Conservation (phyloP, 192 early-diverging fungal species). For the Coemansia sp. region DNA sequence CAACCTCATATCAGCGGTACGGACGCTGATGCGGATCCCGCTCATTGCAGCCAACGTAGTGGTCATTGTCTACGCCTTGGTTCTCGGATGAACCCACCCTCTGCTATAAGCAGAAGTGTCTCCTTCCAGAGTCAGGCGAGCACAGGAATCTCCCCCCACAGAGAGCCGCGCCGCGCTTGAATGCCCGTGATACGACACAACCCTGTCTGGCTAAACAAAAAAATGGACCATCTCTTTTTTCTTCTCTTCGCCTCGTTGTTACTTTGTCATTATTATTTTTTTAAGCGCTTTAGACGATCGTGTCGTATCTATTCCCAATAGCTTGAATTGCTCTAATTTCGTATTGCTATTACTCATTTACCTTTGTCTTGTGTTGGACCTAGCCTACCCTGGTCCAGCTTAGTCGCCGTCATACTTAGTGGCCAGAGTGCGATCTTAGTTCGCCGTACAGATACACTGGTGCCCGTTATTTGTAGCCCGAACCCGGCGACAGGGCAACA, state of each 20-base stretch:
- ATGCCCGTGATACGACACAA: constrained; percentile 2
- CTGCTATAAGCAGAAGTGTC: not conserved
- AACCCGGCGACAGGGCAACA: not conserved
- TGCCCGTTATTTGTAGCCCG: not conserved
- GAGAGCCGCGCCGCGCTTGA: not conserved
- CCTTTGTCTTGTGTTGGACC: not conserved
- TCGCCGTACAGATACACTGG: not conserved
- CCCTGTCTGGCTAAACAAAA: not conserved
- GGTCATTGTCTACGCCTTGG: constrained; percentile 79
- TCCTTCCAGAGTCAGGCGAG: constrained; percentile 1
- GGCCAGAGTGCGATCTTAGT: not conserved
- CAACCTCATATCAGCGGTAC: constrained; percentile 86
- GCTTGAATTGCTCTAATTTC: constrained; percentile 1
- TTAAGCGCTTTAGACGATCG: not conserved
- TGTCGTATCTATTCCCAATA: not conserved
- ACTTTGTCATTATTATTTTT: not conserved
- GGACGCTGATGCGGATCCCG: constrained; percentile 87
- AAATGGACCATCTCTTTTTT: constrained; percentile 5
- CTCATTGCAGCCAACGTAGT: constrained; percentile 78
- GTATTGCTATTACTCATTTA: not conserved
- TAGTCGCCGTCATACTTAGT: not conserved
- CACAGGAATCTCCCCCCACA: not conserved
- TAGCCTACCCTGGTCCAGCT: not conserved
- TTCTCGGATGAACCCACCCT: constrained; percentile 65
- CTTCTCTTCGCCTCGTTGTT: not conserved